Evolutionary conservation across 2,329 filamentous ascomycete genomes (phyloP), one percentile per base, ranked within the genome.

Genomic region (Pseudogymnoascus sp.): DNA sequence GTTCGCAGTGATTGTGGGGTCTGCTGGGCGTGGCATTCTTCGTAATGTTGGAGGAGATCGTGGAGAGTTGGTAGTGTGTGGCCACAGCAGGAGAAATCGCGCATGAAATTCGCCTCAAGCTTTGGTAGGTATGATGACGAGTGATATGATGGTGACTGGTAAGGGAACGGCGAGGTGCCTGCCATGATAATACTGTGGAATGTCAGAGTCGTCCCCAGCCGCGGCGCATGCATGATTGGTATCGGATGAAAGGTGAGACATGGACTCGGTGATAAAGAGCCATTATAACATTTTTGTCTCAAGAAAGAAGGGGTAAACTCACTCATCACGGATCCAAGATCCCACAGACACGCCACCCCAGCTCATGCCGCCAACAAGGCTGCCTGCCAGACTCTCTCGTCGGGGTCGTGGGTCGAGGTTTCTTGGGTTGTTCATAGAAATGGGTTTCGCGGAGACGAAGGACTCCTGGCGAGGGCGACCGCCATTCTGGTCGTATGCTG

Each of bases 271-370:
- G 51, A 57, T 57, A 57, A 36, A 34, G 29, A 8, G 51, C 51
- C 51, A 34, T 57, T 57, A 57, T 57, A 57, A 57, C 51, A 57
- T 57, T 36, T 36, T 57, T 36, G 26, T 57, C 10, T 57, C 51
- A 34, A 18, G 29, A 57, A 64, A 42, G 51, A 60, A 59, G 39
- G 61, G 54, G 64, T 66, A 63, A 62, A 88, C 93, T 86, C 86
- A 99, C 95, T 99, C 95, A 79, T 99, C 93, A 76, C 91, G 85
- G 76, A 99, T 95, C 81, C 96, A 97, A 73, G 93, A 97, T 67
- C 93, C 93, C 68, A 97, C 91, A 7, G 93, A 97, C 66, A 96
- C 86, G 68, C 93, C 93, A 73, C 93, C 93, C 93, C 93, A 99
- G 77, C 93, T 97, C 87, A 96, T 92, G 71, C 93, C 93, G 67